Evolutionary conservation across 371 early-diverging fungal genomes (phyloP).

Genomic region (Blastocladiella emersonii): DNA sequence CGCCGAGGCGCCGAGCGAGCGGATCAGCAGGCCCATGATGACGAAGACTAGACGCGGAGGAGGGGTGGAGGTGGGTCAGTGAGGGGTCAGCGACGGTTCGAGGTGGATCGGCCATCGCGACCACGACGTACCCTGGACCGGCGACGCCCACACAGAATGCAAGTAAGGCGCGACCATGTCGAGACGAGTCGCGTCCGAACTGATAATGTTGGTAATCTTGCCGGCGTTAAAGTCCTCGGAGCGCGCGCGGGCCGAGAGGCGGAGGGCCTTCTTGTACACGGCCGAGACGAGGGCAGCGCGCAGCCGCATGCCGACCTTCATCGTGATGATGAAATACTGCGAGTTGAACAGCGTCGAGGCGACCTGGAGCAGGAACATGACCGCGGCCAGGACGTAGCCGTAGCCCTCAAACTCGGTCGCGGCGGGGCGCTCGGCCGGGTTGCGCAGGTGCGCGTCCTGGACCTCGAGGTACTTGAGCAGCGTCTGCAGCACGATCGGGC

Average conservation of each 20-base stretch:
- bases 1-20: conserved; percentile 46
- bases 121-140: not conserved
- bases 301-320: conserved; percentile 11
- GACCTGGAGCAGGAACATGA: conserved; percentile 27
- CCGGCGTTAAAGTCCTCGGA: conserved; percentile 57
- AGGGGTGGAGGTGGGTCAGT: not conserved
- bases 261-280: conserved; percentile 73
- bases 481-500: not conserved
- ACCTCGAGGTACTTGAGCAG: not conserved
- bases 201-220: not conserved
- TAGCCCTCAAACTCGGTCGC: too few species aligned
- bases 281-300: conserved; percentile 70
- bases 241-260: conserved; percentile 62
- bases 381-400: not conserved
- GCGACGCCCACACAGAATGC: not conserved
- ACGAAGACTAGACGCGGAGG: not conserved
- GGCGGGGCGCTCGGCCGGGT: too few species aligned
- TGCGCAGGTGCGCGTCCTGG: too few species aligned
- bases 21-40: conserved; percentile 16
- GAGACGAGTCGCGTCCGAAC: not conserved
- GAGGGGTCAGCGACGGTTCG: not conserved
- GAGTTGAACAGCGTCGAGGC: not conserved
- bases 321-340: not conserved
- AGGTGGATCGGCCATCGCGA: not conserved
- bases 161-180: not conserved